phyloP scores from a whole-genome alignment of 2,329 filamentous ascomycete genomes.

The Bipolaris bicolor region DNA sequence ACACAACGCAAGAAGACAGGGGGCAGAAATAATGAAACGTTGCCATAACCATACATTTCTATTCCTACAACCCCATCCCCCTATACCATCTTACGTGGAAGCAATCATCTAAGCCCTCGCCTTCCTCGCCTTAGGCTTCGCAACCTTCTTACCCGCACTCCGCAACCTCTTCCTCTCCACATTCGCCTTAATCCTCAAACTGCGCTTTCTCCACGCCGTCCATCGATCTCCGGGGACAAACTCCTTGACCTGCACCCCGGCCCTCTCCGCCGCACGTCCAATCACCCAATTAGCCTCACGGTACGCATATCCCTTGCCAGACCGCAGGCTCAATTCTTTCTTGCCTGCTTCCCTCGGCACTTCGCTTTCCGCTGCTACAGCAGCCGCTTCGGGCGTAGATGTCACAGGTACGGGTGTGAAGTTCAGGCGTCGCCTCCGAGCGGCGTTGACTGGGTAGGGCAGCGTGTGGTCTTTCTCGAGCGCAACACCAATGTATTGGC shows the following conservation, averaged over 20 bases:
- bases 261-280: constrained; percentile 66
- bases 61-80: constrained; percentile 8
- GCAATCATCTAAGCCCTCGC: constrained; percentile 18
- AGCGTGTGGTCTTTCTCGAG: constrained; percentile 82
- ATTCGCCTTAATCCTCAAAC: constrained; percentile 58
- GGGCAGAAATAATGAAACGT: neutral
- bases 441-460: constrained; percentile 75
- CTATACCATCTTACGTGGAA: too few species aligned
- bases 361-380: constrained; percentile 9
- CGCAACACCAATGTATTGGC: constrained; percentile 93
- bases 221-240: constrained; percentile 67
- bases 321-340: constrained; percentile 30
- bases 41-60: neutral
- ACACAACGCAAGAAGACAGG: neutral
- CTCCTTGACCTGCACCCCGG: constrained; percentile 61
- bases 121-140: constrained; percentile 41
- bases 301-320: constrained; percentile 65
- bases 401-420: constrained; percentile 62
- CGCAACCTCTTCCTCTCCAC: constrained; percentile 63
- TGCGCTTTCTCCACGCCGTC: constrained; percentile 68
- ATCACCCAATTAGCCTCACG: constrained; percentile 72
- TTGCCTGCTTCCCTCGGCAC: constrained; percentile 44
- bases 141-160: constrained; percentile 49
- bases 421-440: constrained; percentile 75
- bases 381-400: neutral